A percentile compares a stretch with the other conserved stretches of the same genome.
Evolutionary conservation across 2,329 filamentous ascomycete genomes (phyloP).

Genomic region (Pseudohalonectria lignicola): DNA sequence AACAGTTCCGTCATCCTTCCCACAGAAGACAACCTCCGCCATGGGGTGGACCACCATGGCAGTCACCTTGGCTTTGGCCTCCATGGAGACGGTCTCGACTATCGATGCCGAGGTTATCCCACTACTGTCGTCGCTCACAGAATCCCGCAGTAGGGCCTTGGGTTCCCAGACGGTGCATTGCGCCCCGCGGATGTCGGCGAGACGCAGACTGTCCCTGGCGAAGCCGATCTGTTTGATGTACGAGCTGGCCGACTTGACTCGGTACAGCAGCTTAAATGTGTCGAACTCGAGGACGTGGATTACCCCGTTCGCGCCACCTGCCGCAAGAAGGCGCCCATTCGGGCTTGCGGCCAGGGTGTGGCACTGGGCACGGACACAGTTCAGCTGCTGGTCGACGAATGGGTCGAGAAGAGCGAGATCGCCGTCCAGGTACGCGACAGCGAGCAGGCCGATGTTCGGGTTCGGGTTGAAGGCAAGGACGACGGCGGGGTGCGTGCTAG

Average conservation of each 20-base stretch:
- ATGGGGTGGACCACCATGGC: conserved; percentile 15
- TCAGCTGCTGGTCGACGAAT: conserved; percentile 11
- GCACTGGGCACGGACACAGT: conserved; percentile 15
- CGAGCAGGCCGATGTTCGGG: conserved; percentile 16
- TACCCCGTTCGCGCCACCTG: conserved; percentile 11
- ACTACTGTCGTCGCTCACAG: conserved; percentile 15
- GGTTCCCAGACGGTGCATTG: conserved; percentile 27
- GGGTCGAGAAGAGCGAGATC: conserved; percentile 20
- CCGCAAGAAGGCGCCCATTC: conserved; percentile 18
- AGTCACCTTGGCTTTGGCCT: conserved; percentile 16
- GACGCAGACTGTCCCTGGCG: conserved; percentile 16
- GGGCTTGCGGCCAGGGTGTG: conserved; percentile 18
- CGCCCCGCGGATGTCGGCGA: conserved; percentile 21
- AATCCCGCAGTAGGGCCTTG: conserved; percentile 13
- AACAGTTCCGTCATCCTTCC: conserved; percentile 23
- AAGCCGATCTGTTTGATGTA: conserved; percentile 20
- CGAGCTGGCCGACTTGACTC: conserved; percentile 12
- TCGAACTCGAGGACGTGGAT: conserved; percentile 17
- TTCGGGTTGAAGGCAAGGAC: conserved; percentile 23
- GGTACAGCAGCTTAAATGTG: conserved; percentile 17
- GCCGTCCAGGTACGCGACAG: conserved; percentile 18
- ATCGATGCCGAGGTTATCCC: conserved; percentile 10
- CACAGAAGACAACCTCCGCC: conserved; percentile 18
- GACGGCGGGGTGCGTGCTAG: conserved; percentile 15
- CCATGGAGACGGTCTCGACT: conserved; percentile 12